Evolutionary conservation across 106 monocot species (phyloP).

Genomic region (Amphibolis antarctica): DNA sequence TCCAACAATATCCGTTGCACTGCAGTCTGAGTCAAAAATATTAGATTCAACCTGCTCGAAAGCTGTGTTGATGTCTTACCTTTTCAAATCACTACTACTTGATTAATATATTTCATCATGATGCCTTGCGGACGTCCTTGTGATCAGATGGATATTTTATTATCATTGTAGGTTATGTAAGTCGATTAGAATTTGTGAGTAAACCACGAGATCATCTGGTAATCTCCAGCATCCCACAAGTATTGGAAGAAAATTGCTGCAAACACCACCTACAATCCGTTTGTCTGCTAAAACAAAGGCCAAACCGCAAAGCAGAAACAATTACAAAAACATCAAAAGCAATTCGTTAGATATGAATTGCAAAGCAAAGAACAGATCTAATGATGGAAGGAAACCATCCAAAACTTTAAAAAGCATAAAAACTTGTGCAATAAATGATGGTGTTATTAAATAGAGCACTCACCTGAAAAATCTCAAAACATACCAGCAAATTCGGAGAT

Average conservation of each 20-base stretch:
- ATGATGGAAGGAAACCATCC: not conserved
- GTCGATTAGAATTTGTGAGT: too few relatives aligned
- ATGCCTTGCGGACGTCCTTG: too few relatives aligned
- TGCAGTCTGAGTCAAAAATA: too few relatives aligned
- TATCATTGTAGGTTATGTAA: too few relatives aligned
- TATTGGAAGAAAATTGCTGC: not conserved
- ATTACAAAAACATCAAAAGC: constrained; percentile 1
- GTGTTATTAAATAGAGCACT: constrained; percentile 25
- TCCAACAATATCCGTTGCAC: too few relatives aligned
- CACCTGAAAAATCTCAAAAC: constrained; percentile 55
- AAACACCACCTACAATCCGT: constrained; percentile 1
- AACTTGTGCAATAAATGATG: not conserved
- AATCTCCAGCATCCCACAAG: not conserved
- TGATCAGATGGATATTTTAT: too few relatives aligned
- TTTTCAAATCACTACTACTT: too few relatives aligned
- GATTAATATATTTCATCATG: too few relatives aligned
- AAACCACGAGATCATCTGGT: constrained; percentile 3
- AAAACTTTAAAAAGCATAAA: not conserved
- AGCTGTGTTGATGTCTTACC: too few relatives aligned
- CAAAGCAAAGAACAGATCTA: not conserved
- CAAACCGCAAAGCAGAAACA: not conserved
- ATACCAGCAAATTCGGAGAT: constrained; percentile 54
- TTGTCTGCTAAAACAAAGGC: constrained; percentile 8
- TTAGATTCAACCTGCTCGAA: too few relatives aligned
- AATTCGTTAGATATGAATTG: not conserved